Evolutionary conservation across 352 stramenopile genomes (phyloP).

Genomic region (Albugo laibachii): DNA sequence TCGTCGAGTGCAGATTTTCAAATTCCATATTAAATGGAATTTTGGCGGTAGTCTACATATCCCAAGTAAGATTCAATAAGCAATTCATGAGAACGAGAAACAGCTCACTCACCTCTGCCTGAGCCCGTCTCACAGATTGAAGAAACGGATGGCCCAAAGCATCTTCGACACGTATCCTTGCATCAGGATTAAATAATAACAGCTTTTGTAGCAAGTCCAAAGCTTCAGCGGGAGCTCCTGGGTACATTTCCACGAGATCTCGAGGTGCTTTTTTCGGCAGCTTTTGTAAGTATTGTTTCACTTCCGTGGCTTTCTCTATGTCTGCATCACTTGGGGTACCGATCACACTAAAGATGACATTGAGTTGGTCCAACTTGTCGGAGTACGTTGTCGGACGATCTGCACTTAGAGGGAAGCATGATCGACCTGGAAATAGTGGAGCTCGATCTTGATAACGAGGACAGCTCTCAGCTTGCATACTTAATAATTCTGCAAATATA

Average conservation of each 20-base stretch:
- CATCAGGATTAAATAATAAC: constrained; percentile 62
- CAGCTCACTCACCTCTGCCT: constrained; percentile 21
- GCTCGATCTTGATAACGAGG: constrained; percentile 70
- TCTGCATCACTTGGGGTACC: constrained; percentile 84
- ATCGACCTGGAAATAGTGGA: constrained; percentile 62
- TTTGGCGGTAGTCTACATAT: constrained; percentile 19
- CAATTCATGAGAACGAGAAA: neutral
- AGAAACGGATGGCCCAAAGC: constrained; percentile 69
- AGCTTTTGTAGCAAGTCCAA: constrained; percentile 75
- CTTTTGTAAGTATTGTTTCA: constrained; percentile 76
- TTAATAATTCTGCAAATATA: constrained; percentile 76
- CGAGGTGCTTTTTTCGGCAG: constrained; percentile 62
- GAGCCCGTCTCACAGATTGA: constrained; percentile 41
- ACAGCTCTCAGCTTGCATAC: constrained; percentile 77
- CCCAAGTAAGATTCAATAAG: constrained; percentile 1
- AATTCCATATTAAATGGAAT: constrained; percentile 82
- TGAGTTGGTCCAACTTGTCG: constrained; percentile 83
- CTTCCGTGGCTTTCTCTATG: constrained; percentile 54
- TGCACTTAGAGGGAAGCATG: constrained; percentile 72
- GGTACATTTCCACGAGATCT: constrained; percentile 72
- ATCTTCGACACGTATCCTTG: constrained; percentile 70
- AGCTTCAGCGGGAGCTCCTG: constrained; percentile 47
- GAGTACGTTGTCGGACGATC: constrained; percentile 69
- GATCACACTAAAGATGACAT: constrained; percentile 92
- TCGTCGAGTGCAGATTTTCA: constrained; percentile 70